phyloP scores from a whole-genome alignment of 768 basidiomycete genomes.

The Amanita polypyramis region DNA sequence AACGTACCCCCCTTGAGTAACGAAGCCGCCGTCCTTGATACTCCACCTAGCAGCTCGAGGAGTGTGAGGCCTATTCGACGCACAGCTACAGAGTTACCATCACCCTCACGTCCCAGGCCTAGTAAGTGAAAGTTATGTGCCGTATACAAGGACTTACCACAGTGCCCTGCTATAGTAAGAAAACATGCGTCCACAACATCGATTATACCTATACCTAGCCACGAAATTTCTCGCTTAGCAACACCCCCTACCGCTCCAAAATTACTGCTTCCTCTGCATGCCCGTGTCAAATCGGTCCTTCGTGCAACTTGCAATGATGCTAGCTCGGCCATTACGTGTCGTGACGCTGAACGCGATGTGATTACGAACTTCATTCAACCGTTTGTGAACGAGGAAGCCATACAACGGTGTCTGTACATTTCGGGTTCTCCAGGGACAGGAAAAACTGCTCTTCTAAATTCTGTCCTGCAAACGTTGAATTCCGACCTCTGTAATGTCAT shows the following conservation, averaged over 20 bases:
- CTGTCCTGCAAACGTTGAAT: conserved; percentile 38
- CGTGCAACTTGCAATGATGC: conserved; percentile 57
- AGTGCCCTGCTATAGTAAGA: conserved; percentile 21
- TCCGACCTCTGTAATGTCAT: conserved; percentile 34
- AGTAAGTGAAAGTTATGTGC: conserved; percentile 24
- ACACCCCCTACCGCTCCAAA: conserved; percentile 55
- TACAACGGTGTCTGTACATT: conserved; percentile 59
- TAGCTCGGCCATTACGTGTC: conserved; percentile 50
- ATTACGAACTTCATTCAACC: conserved; percentile 51
- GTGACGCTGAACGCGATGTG: conserved; percentile 47
- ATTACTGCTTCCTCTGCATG: conserved; percentile 37
- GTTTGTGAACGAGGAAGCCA: conserved; percentile 30
- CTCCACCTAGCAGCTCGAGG: conserved; percentile 26
- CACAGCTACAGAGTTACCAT: conserved; percentile 23
- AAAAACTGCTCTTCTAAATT: conserved; percentile 78
- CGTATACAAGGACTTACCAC: conserved; percentile 8
- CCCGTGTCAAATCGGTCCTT: conserved; percentile 58
- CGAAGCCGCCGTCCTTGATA: conserved; percentile 24
- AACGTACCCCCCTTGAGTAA: conserved; percentile 57
- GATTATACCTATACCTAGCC: conserved; percentile 36
- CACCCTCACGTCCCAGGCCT: conserved; percentile 33
- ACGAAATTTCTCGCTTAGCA: conserved; percentile 29
- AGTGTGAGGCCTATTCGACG: conserved; percentile 29
- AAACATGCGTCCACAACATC: conserved; percentile 40
- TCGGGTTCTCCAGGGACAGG: conserved; percentile 92